These are phyloP conservation scores for Athelia psychrophila DNA, from an alignment of 1,284 basidiomycete species.

Conservation along the genomic window DNA sequence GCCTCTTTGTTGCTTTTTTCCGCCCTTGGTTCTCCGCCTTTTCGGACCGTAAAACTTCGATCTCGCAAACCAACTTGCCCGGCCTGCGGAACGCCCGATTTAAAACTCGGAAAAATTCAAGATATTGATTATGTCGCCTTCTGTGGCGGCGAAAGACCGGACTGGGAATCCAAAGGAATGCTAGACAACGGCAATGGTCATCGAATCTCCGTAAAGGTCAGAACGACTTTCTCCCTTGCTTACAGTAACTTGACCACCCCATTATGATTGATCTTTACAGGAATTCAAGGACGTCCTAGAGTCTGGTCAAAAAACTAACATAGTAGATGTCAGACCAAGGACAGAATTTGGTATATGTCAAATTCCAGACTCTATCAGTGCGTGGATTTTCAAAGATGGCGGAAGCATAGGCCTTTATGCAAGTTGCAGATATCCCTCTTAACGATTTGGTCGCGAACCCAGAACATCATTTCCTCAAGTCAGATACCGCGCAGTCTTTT, in stretches of 20 bases:
- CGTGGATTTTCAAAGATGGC: conserved; percentile 18
- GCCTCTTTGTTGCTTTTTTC: conserved; percentile 73
- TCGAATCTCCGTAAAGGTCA: conserved; percentile 51
- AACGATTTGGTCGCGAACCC: conserved; percentile 61
- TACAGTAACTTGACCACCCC: neutral
- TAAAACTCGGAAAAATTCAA: conserved; percentile 41
- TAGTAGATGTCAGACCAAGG: conserved; percentile 84
- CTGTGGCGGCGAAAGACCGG: conserved; percentile 66
- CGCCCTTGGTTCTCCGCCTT: conserved; percentile 68
- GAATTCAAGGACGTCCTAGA: conserved; percentile 41
- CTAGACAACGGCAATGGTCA: conserved; percentile 28
- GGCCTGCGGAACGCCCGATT: conserved; percentile 53
- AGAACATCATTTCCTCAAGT: conserved; percentile 28
- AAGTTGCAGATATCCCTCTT: conserved; percentile 65
- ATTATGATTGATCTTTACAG: conserved; percentile 23
- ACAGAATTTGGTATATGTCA: conserved; percentile 89
- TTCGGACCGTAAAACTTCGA: conserved; percentile 82
- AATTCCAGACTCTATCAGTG: conserved; percentile 75
- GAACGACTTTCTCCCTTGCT: conserved; percentile 7
- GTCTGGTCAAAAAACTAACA: conserved; percentile 23
- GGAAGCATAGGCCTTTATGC: neutral
- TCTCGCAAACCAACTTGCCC: conserved; percentile 58
- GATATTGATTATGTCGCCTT: conserved; percentile 75
- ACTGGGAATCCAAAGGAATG: conserved; percentile 60
- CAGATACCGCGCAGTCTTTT: conserved; percentile 23